A percentile compares a stretch with the other conserved stretches of the same genome.
phyloP scores from a whole-genome alignment of 192 early-diverging fungal genomes.

The Jimgerdemannia lactiflua region DNA sequence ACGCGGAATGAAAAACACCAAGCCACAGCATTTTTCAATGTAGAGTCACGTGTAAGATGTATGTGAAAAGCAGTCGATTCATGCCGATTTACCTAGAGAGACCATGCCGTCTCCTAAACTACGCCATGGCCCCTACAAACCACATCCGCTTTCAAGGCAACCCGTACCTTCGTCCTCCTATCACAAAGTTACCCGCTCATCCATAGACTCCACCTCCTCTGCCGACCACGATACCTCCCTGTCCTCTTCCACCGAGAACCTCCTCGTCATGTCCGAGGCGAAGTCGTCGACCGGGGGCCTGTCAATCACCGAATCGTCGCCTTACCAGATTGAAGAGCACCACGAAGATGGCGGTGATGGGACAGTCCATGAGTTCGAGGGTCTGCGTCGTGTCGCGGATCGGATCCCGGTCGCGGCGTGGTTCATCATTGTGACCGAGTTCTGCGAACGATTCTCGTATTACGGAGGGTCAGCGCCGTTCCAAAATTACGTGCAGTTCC shows the following conservation, averaged over 20 bases:
- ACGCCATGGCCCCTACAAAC: no score
- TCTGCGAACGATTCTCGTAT: slow-evolving; percentile 60
- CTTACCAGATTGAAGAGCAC: not conserved
- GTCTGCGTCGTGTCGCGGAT: slow-evolving; percentile 46
- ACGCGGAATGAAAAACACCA: not conserved
- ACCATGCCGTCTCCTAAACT: no score
- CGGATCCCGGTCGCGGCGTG: slow-evolving; percentile 42
- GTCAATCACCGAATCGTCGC: not conserved
- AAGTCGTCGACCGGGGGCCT: not conserved
- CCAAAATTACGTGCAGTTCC: slow-evolving; percentile 57
- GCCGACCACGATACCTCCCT: not conserved
- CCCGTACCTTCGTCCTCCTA: no score
- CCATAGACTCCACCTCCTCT: not conserved
- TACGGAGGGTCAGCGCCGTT: slow-evolving; percentile 58
- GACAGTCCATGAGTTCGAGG: slow-evolving; percentile 30
- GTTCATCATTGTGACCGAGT: slow-evolving; percentile 59
- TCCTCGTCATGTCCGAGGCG: not conserved
- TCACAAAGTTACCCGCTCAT: not conserved
- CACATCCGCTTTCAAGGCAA: no score
- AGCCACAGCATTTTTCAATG: not conserved
- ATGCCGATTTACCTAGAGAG: no score
- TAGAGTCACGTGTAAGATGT: not conserved
- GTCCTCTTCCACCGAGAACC: not conserved
- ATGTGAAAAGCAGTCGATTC: not conserved
- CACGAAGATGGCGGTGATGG: not conserved